phyloP scores from a whole-genome alignment of 176 grass and related monocot species.

The Raddia distichophylla region DNA sequence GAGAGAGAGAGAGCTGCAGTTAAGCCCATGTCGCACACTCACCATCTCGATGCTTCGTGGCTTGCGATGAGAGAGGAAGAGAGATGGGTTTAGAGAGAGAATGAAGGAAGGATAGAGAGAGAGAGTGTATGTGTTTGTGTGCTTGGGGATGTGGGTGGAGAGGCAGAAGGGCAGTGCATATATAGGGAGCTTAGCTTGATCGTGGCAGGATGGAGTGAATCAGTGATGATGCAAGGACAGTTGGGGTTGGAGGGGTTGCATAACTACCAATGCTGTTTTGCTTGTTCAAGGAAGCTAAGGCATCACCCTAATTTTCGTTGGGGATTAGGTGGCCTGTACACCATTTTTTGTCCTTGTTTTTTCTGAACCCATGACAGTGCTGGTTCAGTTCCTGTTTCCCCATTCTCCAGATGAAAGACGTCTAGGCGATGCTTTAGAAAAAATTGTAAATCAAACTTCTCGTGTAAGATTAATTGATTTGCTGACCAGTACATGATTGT shows the following conservation, averaged over 20 bases:
- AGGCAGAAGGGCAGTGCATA: neutral
- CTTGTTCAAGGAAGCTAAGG: neutral
- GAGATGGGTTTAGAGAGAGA: neutral
- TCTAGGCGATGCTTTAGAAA: no score
- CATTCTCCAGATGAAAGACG: no score
- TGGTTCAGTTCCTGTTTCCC: no score
- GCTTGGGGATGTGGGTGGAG: constrained; percentile 8
- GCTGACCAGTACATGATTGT: no score
- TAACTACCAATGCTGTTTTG: constrained; percentile 41
- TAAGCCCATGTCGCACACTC: neutral
- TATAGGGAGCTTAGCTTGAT: constrained; percentile 27
- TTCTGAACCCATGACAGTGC: no score
- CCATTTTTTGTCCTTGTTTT: no score
- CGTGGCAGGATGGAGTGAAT: neutral
- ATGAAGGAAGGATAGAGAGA: neutral
- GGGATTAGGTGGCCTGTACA: no score
- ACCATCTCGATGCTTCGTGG: constrained; percentile 40
- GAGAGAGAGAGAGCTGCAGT: neutral
- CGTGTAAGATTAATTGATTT: no score
- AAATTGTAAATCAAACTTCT: no score
- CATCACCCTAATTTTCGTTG: no score
- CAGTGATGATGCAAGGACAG: constrained; percentile 34
- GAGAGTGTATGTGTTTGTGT: constrained; percentile 21
- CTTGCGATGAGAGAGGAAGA: neutral
- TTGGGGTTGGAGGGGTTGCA: constrained; percentile 63